Evolutionary conservation across 1,284 basidiomycete species (phyloP).

Genomic region (Pascua sp.): DNA sequence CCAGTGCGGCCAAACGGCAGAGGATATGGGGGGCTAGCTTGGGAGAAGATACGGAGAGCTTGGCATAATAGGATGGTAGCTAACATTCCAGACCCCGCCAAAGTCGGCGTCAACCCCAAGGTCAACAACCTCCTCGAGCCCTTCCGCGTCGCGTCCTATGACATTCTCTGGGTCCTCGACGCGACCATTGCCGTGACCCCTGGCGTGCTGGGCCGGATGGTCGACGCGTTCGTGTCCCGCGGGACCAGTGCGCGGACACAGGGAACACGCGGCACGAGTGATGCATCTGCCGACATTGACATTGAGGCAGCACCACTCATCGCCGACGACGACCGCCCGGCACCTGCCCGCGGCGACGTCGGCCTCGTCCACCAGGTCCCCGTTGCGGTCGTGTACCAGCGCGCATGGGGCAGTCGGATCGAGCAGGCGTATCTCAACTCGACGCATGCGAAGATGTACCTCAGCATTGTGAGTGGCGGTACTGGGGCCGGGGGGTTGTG

Average conservation of each 20-base stretch:
- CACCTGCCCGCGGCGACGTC: constrained; percentile 52
- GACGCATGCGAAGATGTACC: constrained; percentile 98
- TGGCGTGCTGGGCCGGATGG: constrained; percentile 79
- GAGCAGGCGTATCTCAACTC: constrained; percentile 95
- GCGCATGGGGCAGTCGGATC: constrained; percentile 70
- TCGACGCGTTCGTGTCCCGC: constrained; percentile 58
- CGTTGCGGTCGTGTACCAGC: constrained; percentile 70
- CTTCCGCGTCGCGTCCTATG: constrained; percentile 73
- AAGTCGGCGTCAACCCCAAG: constrained; percentile 90
- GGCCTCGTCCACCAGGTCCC: constrained; percentile 96
- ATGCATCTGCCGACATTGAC: constrained; percentile 15
- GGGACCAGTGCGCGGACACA: not conserved
- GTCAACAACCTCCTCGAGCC: constrained; percentile 91
- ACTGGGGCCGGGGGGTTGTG: not conserved
- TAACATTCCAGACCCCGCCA: constrained; percentile 41
- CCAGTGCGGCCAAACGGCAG: too few species aligned
- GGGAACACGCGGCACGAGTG: constrained; percentile 8
- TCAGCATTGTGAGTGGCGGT: constrained; percentile 63
- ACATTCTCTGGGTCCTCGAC: constrained; percentile 95
- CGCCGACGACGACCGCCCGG: constrained; percentile 25
- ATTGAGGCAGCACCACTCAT: constrained; percentile 33
- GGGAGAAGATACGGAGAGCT: too few species aligned
- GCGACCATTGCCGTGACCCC: constrained; percentile 79
- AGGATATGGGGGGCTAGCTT: not conserved
- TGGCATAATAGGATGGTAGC: not conserved